Evolutionary conservation across 2,329 filamentous ascomycete species (phyloP).

Genomic region (Pseudogymnoascus sp.): DNA sequence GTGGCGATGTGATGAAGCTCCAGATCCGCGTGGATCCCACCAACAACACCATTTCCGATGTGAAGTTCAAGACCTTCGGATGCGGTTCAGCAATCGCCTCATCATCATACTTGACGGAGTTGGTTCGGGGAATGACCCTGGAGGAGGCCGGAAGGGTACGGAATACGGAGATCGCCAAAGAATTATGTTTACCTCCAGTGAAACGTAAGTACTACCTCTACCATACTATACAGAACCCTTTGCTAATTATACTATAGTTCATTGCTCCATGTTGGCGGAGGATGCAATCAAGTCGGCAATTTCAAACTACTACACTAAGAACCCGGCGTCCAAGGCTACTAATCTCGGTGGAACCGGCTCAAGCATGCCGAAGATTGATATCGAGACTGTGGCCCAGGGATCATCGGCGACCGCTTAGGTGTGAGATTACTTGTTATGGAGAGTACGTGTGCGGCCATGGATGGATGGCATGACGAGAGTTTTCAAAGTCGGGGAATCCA

Average conservation of each 20-base stretch:
- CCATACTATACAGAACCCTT: neutral
- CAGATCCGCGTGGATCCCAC: slow-evolving; percentile 88
- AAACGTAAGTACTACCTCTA: slow-evolving; percentile 56
- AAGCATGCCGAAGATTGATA: slow-evolving; percentile 59
- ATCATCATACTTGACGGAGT: slow-evolving; percentile 87
- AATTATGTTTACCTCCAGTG: slow-evolving; percentile 81
- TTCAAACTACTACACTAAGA: slow-evolving; percentile 86
- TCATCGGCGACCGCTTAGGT: slow-evolving; percentile 26
- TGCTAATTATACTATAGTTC: slow-evolving; percentile 47
- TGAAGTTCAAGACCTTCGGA: slow-evolving; percentile 97
- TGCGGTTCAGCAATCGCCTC: slow-evolving; percentile 93
- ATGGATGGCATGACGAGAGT: neutral
- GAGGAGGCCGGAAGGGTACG: slow-evolving; percentile 89
- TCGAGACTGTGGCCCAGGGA: slow-evolving; percentile 48
- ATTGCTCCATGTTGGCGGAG: slow-evolving; percentile 89
- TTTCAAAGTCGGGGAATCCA: neutral
- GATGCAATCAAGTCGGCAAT: slow-evolving; percentile 91
- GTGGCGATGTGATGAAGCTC: slow-evolving; percentile 89
- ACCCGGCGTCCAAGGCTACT: slow-evolving; percentile 67
- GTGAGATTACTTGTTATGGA: neutral
- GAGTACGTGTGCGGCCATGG: slow-evolving; percentile 3
- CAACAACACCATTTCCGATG: slow-evolving; percentile 83
- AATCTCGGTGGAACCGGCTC: slow-evolving; percentile 70
- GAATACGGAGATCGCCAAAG: slow-evolving; percentile 98
- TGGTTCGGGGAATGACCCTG: slow-evolving; percentile 92